Conservation (phyloP, 306 rosid species). For the Trichosanthes cucumerina region DNA sequence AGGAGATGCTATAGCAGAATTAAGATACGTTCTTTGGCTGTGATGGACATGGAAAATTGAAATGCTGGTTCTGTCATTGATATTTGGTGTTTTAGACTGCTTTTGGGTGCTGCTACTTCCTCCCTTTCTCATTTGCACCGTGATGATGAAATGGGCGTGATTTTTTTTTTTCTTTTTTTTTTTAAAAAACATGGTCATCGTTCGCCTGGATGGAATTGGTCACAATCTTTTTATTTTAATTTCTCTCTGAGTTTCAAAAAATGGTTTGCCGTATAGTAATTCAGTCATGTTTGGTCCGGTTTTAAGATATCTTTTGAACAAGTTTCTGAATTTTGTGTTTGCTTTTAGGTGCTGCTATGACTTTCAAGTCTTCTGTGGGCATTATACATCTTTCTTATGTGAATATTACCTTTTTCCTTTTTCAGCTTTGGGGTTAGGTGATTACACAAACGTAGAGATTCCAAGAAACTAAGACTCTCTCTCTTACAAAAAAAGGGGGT, state of each 20-base stretch:
- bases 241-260: not conserved
- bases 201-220: not conserved
- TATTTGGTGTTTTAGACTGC: slow-evolving; percentile 2
- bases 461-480: not conserved
- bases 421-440: not conserved
- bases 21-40: too few species aligned
- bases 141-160: not conserved
- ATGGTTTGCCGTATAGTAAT: not conserved
- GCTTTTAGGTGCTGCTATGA: not conserved
- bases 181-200: not conserved
- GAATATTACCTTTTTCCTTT: not conserved
- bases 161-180: not conserved
- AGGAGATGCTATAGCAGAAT: not conserved
- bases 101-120: not conserved
- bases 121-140: not conserved
- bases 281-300: not conserved
- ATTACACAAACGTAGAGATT: not conserved
- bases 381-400: not conserved
- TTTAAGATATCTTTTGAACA: not conserved
- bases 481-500: not conserved
- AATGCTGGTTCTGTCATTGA: not conserved
- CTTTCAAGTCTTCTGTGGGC: not conserved
- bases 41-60: not conserved
- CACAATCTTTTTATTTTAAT: not conserved
- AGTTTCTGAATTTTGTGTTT: not conserved